Base-by-base conservation (phyloP, 2,329 filamentous ascomycete species). In the Diaporthe sp. region DNA sequence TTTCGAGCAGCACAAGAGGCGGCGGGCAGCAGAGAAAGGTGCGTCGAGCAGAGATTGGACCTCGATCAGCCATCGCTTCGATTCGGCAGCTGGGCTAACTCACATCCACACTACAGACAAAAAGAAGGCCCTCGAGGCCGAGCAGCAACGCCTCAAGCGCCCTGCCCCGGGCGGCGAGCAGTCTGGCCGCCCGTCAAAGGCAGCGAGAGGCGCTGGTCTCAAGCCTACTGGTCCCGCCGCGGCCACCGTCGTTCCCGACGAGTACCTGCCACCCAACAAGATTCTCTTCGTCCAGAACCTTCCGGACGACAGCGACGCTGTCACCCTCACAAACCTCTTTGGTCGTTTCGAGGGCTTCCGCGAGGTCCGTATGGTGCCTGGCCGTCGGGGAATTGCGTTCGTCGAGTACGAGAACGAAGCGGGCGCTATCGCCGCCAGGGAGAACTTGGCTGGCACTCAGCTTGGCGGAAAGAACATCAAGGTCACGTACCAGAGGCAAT, bases 231-330 rank as follows among this genome's bases (percentile, higher is more conserved):
- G 91, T 73, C 89, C 91, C 8, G 88, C 91, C 19, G 88, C 91
- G 1, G 88, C 92, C 4, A 89, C 93, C 15, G 93, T 95, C 72
- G 92, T 98, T 25, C 95, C 96, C n/a, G 97, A 98, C 89, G 97
- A 99, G 85, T 98, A 98, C 83, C 90, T 98, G 5, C 96, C 96
- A 5, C 96, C 97, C 47, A 98, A 98, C 90, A 98, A 98, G 87
- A 97, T 95, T 78, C 90, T 99, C 47, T 97, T 98, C 85, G 87
- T 98, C 75, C 95, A 97, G 86, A 96, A 98, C 79, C 85, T 99
- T 47, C 96, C 97, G 12, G 94, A 96, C 77, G 94, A 95, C 77
- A 95, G 94, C 84, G 94, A 94, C 82, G 91, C 94, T 80, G 95
- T 97, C 77, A 90, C 89, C 32, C 90, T 99, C 71, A 93, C 92